Evolutionary conservation across 192 early-diverging fungal species (phyloP).

Genomic region (Diversispora epigaea): DNA sequence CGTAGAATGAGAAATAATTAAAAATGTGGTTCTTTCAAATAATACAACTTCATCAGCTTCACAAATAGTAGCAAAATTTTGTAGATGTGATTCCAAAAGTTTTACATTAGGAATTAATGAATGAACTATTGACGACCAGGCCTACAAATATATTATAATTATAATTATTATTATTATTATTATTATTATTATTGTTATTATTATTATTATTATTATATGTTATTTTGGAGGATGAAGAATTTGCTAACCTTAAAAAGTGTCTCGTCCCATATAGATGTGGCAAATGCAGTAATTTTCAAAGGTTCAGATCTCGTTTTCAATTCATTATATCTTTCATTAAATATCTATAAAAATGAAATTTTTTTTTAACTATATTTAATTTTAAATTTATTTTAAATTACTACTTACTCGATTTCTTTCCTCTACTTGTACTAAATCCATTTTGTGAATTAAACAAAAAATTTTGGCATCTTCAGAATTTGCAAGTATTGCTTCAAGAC

Average conservation of each 20-base stretch:
- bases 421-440: constrained; percentile 87
- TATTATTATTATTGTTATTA: not conserved
- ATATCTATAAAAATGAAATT: constrained; percentile 52
- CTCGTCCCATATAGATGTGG: constrained; percentile 90
- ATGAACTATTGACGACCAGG: constrained; percentile 97
- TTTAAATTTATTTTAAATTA: not conserved
- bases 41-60: constrained; percentile 94
- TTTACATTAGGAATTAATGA: constrained; percentile 92
- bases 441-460: constrained; percentile 97
- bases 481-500: constrained; percentile 75
- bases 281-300: constrained; percentile 66
- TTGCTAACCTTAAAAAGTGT: constrained; percentile 75
- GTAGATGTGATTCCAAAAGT: constrained; percentile 73
- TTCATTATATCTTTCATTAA: constrained; percentile 61
- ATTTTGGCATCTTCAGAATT: constrained; percentile 89
- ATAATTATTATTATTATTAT: not conserved
- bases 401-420: constrained; percentile 60
- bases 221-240: not conserved
- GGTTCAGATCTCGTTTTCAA: constrained; percentile 69
- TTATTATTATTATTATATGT: no score
- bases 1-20: constrained; percentile 86
- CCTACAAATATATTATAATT: constrained; percentile 45
- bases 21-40: constrained; percentile 93
- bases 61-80: constrained; percentile 76
- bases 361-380: constrained; percentile 29